Evolutionary conservation across 163 green algal genomes (phyloP), one percentile per base, ranked within the genome.

Genomic region (Picocystis sp.): DNA sequence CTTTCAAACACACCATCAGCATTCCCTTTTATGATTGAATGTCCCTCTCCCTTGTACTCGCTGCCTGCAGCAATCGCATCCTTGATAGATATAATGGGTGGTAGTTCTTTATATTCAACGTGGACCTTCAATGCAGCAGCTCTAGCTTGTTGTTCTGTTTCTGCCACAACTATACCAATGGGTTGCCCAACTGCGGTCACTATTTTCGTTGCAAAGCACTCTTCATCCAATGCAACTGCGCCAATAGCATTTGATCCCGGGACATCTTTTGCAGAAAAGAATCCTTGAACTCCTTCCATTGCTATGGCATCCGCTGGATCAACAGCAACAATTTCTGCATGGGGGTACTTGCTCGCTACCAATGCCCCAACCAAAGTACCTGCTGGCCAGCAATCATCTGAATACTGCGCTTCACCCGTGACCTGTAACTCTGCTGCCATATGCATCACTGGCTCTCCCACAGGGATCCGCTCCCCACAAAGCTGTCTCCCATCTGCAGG

Each of bases 91-190:
- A 78, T 15, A 59, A 97, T 80, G 3, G 83, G 65, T 0, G 72
- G 67, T 38, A 96, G 70, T 1, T 90, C 81, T 58, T 94, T 76
- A 50, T 97, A 96, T 45, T 73, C 56, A 5, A 98, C 74, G 35
- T 53, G 48, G 34, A 98, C 87, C 3, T 74, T 59, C 22, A 60
- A 60, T 2, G 81, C 80, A 1, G 74, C 89, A 2, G 59, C 61
- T 5, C 76, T 72, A 0, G 86, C 86, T 6, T 60, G 46, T 19
- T 71, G 63, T 68, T 92, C 72, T 0, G 60, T 89, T 13, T 85
- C 75, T 1, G 81, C 89, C 22, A 93, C 86, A 10, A 95, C 71
- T 1, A 97, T 58, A 3, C 79, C 89, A 22, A 96, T 87, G 17
- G 55, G 57, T 55, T 92, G 76, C 8, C 84, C 85, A n/a, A 90